A percentile compares a stretch with the other conserved stretches of the same genome.
Evolutionary conservation across 2,329 filamentous ascomycete genomes (phyloP).

Genomic region (Colletotrichum siamense): DNA sequence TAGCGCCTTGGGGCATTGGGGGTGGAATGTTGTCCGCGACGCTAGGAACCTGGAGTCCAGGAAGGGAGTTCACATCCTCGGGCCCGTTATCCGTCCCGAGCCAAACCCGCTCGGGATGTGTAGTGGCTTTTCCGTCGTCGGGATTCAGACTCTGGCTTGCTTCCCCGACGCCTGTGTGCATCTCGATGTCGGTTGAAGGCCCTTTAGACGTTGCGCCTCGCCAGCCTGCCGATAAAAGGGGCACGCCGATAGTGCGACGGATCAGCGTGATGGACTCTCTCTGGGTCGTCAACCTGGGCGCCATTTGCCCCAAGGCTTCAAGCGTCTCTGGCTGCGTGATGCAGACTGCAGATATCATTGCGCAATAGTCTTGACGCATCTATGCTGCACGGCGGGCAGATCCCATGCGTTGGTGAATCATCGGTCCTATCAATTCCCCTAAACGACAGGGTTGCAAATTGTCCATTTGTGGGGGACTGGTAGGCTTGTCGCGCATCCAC

Average conservation of each 20-base stretch:
- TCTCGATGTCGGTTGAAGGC: neutral
- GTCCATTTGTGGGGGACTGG: slow-evolving; percentile 21
- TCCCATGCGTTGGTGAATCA: slow-evolving; percentile 9
- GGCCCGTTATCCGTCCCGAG: neutral
- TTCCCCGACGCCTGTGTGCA: neutral
- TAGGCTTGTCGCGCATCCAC: slow-evolving; percentile 23
- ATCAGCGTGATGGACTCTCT: neutral
- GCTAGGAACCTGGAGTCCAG: neutral
- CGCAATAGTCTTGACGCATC: neutral
- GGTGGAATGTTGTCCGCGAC: neutral
- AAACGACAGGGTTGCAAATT: slow-evolving; percentile 16
- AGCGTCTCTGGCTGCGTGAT: neutral
- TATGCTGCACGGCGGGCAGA: neutral
- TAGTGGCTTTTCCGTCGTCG: neutral
- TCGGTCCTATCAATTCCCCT: slow-evolving; percentile 25
- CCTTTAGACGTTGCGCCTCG: neutral
- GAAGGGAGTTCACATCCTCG: neutral
- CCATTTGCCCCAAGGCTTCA: neutral
- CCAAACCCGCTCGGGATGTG: neutral
- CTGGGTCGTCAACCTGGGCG: neutral
- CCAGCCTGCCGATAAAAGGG: neutral
- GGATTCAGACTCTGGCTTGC: neutral
- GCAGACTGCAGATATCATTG: neutral
- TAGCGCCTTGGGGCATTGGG: neutral
- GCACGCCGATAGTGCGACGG: neutral